Base-by-base conservation (phyloP, 2,329 filamentous ascomycete genomes). In the Torrubiellomyces zombiae region DNA sequence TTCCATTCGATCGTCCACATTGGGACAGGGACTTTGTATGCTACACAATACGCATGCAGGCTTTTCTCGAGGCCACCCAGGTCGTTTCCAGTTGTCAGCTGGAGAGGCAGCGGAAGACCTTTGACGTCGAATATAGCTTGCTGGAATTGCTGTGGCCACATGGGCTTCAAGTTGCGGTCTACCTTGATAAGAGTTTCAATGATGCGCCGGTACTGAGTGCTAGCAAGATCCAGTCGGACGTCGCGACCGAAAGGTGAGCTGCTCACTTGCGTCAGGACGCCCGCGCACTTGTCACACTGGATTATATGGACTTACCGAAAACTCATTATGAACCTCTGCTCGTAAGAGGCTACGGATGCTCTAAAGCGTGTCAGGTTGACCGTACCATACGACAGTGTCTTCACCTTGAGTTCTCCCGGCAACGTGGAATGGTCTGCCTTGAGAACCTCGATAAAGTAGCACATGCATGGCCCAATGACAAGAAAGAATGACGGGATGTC, bases 141-240 rank as follows among this genome's bases (percentile, higher is more conserved):
- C 33, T 67, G 65, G 43, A 65, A 56, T 18, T 62, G 50, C 26
- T 64, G 57, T 7, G 65, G 65, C 65, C 65, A 70, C 29, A 60
- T 61, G 0, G 65, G 65, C 38, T 67, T 68, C 21, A 70, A 43
- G 27, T 58, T 61, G 18, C 63, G 58, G 36, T 70, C 65, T 15
- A 56, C 56, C 27, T 58, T 63, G 28, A 62, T 62, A 16, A 70
- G 48, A 2, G 56, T 61, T 25, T 60, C 56, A 22, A 68, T 59
- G 22, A 69, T 63, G 19, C 55, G 58, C 16, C 61, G 55, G 36
- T 65, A 64, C 36, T 63, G 56, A 14, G 60, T 51, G 35, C 64
- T 69, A 8, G 64, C 60, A 12, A 69, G 51, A 27, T 67, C 60
- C 4, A 63, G 40, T 24, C 56, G 55, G 11, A 43, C 49, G 20